Evolutionary conservation across 2,329 filamentous ascomycete genomes (phyloP), one percentile per base, ranked within the genome.

Genomic region (Cercospora janseana): DNA sequence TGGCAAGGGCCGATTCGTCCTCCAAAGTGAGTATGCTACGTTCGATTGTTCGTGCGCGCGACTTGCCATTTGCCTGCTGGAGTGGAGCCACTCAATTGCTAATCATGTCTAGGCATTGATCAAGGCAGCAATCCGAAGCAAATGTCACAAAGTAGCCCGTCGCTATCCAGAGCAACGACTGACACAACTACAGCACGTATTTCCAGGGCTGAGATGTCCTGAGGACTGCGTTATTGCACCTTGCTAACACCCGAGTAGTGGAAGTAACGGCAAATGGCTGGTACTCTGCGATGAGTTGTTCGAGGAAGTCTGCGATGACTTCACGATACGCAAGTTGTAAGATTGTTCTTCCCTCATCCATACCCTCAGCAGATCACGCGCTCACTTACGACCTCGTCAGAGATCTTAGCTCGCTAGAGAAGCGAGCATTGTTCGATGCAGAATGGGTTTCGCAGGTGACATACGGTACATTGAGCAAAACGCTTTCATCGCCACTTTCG

Each of bases 221-320:
- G n/a, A 8, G 6, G 34, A 12, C 20, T 7, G n/a, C 16, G 16
- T 21, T 38, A n/a, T 4, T 6, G 34, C 16, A 12, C 23, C 16
- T 3, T 8, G 20, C 31, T 46, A 27, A 38, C 23, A 9, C 13
- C 10, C 10, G 10, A 29, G 34, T 24, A 46, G 44, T 23, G 52
- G 52, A 12, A 47, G 41, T n/a, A 51, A 51, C 27, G 52, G 45
- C 10, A 54, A 51, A 42, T 54, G 52, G 52, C 52, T 54, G 10
- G 52, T 54, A 9, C 48, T 54, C 2, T 43, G 34, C 29, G 52
- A 51, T 9, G 52, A 54, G 24, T 32, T 54, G 27, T 54, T 47
- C 29, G 38, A 44, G 12, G 52, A 54, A 37, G 48, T 54, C 20
- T 54, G 52, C 37, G 44, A 23, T 23, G 49, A 52, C 4, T 52